Base-by-base conservation (phyloP, 108 stramenopile species). In the Nitzschia sp. region DNA sequence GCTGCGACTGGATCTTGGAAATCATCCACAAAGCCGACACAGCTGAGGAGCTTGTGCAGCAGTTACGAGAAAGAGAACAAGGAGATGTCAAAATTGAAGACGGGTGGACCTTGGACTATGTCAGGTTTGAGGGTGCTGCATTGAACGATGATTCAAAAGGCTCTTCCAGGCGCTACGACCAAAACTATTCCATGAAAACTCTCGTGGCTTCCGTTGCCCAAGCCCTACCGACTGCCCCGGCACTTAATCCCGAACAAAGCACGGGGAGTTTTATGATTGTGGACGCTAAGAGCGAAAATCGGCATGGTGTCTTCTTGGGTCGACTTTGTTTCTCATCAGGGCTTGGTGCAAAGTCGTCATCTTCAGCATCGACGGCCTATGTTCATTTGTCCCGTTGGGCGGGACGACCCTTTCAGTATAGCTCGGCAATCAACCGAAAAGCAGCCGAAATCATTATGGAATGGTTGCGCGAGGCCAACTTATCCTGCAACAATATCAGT, bases 371-470 rank as follows among this genome's bases (percentile, higher is more conserved):
- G 36, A 2, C 22, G 21, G 9, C 31, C 4, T 56, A 4, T 6
- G 29, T 56, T 26, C 27, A 28, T 5, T 6, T 4, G 19, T 4
- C 8, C 19, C 45, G 21, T 22, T 90, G 88, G 88, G 45, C 80
- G 19, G 34, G 69, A 25, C 72, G 88, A 23, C 88, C 88, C 11
- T 90, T 90, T 73, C 85, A 79, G 25, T 90, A 90, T 47, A 86
- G 85, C 58, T 84, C 83, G 5, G 85, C 88, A 5, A 85, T 86
- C 53, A 86, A 90, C 46, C 47, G 70, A 17, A 68, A 74, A 30
- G 38, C 78, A 25, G 85, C 88, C 2, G 65, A 85, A 27, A 71
- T 70, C 27, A 54, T 83, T 22, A 55, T 85, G 36, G 74, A 83
- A n/a, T 63, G 83, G 11, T 41, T 90, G 56, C 21, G 21, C n/a